These are phyloP conservation scores for Ustilago vetiveriae DNA, from an alignment of 1,284 basidiomycete species.

Conservation along the genomic window DNA sequence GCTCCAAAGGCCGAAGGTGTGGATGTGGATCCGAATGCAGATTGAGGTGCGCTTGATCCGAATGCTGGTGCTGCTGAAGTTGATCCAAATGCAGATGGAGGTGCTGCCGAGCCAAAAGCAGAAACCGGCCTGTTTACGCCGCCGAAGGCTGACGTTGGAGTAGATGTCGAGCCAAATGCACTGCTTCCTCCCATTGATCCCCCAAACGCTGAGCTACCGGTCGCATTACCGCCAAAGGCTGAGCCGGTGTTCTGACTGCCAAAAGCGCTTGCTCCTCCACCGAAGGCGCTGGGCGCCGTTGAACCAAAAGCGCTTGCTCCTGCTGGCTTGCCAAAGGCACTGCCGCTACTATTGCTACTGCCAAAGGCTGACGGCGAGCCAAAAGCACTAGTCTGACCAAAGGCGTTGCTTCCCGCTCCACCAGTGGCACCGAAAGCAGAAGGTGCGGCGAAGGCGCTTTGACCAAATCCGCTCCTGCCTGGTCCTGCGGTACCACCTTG, in stretches of 20 bases:
- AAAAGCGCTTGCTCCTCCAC: constrained; percentile 14
- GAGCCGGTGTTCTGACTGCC: constrained; percentile 7
- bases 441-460: constrained; percentile 37
- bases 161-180: constrained; percentile 19
- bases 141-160: constrained; percentile 19
- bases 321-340: constrained; percentile 18
- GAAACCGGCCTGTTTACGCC: constrained; percentile 12
- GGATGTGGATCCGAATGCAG: constrained; percentile 5
- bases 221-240: constrained; percentile 11
- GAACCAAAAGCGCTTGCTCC: constrained; percentile 27
- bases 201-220: constrained; percentile 19
- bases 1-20: constrained; percentile 4
- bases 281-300: constrained; percentile 12
- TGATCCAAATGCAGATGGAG: constrained; percentile 23
- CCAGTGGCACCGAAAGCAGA: constrained; percentile 31
- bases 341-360: constrained; percentile 3
- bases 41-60: constrained; percentile 7
- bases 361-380: constrained; percentile 40
- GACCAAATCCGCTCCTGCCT: constrained; percentile 31
- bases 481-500: constrained; percentile 23
- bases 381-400: constrained; percentile 38
- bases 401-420: constrained; percentile 14
- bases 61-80: constrained; percentile 9
- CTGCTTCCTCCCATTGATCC: constrained; percentile 5
- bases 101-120: constrained; percentile 16